Conservation (phyloP, 768 basidiomycete species). For the Suillus placidus region DNA sequence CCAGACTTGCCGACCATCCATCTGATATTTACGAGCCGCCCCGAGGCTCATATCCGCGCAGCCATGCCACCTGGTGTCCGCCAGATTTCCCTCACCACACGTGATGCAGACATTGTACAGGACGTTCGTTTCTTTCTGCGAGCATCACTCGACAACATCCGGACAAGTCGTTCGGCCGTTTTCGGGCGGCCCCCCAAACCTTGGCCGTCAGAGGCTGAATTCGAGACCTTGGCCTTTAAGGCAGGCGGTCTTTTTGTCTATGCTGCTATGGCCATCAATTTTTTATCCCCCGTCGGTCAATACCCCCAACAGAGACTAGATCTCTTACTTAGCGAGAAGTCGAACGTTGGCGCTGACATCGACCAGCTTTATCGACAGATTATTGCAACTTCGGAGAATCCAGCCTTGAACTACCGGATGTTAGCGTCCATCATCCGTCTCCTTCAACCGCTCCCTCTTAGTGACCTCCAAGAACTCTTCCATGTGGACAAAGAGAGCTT, state of each 20-base stretch:
- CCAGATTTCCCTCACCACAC: slow-evolving; percentile 1
- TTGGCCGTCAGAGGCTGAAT: slow-evolving; percentile 20
- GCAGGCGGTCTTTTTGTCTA: slow-evolving; percentile 21
- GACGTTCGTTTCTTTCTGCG: slow-evolving; percentile 20
- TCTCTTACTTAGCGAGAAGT: not conserved
- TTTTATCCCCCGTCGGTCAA: slow-evolving; percentile 9
- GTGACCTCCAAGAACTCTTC: not conserved
- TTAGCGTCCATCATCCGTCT: not conserved
- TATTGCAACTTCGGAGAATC: not conserved
- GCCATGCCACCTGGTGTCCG: slow-evolving; percentile 12
- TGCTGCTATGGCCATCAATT: slow-evolving; percentile 19
- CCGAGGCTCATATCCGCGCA: not conserved
- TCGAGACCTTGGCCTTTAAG: slow-evolving; percentile 15
- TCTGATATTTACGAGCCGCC: slow-evolving; percentile 3
- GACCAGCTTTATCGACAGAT: slow-evolving; percentile 1
- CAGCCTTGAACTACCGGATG: not conserved
- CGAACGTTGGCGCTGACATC: not conserved
- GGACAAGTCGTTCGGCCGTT: not conserved
- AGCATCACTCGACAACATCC: slow-evolving; percentile 17
- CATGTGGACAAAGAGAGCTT: not conserved
- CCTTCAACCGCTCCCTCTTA: not conserved
- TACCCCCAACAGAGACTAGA: not conserved
- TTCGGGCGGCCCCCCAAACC: slow-evolving; percentile 6
- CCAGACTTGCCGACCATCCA: not conserved
- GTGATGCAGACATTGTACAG: slow-evolving; percentile 10